These are phyloP conservation scores for Zasmidium cellare DNA, from an alignment of 2,329 filamentous ascomycete genomes.

Conservation along the genomic window DNA sequence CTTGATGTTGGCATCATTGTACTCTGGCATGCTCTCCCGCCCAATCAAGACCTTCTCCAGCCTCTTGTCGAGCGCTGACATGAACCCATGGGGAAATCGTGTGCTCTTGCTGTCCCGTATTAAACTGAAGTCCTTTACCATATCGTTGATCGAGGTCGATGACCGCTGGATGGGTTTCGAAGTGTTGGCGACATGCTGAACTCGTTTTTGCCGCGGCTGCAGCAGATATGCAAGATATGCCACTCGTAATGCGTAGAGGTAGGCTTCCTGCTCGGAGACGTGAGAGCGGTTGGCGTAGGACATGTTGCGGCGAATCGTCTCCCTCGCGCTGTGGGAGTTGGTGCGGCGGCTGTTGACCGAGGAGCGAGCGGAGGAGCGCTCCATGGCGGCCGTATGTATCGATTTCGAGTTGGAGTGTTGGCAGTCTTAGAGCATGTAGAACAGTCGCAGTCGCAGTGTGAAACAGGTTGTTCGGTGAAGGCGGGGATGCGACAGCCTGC, in stretches of 20 bases:
- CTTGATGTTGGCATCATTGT: conserved; percentile 86
- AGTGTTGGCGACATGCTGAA: conserved; percentile 72
- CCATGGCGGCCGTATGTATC: conserved; percentile 24
- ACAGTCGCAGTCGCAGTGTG: neutral
- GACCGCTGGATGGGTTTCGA: conserved; percentile 65
- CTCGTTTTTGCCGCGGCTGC: conserved; percentile 83
- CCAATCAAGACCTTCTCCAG: conserved; percentile 79
- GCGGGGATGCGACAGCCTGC: neutral
- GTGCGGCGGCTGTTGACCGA: conserved; percentile 40
- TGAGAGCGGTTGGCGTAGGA: conserved; percentile 35
- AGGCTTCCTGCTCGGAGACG: conserved; percentile 71
- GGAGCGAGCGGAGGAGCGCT: conserved; percentile 31
- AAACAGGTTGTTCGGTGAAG: neutral
- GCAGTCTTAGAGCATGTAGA: neutral
- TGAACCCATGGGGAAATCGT: conserved; percentile 70
- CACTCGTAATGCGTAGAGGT: conserved; percentile 84
- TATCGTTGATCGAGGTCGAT: conserved; percentile 72
- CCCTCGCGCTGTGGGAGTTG: conserved; percentile 44
- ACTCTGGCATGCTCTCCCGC: conserved; percentile 81
- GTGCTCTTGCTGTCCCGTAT: conserved; percentile 69
- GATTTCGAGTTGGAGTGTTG: neutral
- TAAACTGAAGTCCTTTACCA: conserved; percentile 82
- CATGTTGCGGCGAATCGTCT: conserved; percentile 40
- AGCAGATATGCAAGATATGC: conserved; percentile 92
- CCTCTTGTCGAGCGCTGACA: conserved; percentile 71